Evolutionary conservation across 805 yeast species (phyloP).

Genomic region (Candida nemodendra): DNA sequence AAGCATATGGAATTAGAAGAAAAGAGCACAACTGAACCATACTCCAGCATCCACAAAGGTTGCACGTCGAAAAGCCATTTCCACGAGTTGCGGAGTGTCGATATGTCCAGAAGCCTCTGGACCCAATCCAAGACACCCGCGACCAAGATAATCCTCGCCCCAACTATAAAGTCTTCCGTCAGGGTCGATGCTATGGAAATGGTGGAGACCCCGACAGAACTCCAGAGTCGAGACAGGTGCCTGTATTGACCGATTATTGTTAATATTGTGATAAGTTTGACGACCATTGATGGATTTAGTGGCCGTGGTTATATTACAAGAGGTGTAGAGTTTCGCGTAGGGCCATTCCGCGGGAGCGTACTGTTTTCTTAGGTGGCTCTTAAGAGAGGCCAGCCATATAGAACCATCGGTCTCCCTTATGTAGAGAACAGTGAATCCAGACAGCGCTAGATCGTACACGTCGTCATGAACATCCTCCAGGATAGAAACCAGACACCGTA

Average conservation of each 20-base stretch:
- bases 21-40: conserved; percentile 15
- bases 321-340: conserved; percentile 7
- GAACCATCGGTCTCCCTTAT: conserved; percentile 7
- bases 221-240: conserved; percentile 2
- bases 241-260: conserved; percentile 8
- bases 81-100: conserved; percentile 6
- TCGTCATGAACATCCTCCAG: conserved; percentile 10
- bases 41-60: conserved; percentile 14
- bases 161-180: conserved; percentile 10
- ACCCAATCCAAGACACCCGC: conserved; percentile 16
- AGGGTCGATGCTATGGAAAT: conserved; percentile 9
- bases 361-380: conserved; percentile 6
- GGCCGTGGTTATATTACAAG: conserved; percentile 15
- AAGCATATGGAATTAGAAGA: no score
- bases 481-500: neutral
- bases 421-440: conserved; percentile 12
- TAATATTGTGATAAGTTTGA: conserved; percentile 7
- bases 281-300: conserved; percentile 1
- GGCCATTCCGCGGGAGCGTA: neutral
- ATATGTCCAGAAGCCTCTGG: conserved; percentile 1
- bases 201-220: conserved; percentile 12
- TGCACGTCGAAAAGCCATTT: conserved; percentile 1
- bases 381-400: conserved; percentile 11
- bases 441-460: conserved; percentile 5
- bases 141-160: conserved; percentile 12